These are phyloP conservation scores for Colletotrichum sp. DNA, from an alignment of 2,329 filamentous ascomycete species.

Conservation along the genomic window DNA sequence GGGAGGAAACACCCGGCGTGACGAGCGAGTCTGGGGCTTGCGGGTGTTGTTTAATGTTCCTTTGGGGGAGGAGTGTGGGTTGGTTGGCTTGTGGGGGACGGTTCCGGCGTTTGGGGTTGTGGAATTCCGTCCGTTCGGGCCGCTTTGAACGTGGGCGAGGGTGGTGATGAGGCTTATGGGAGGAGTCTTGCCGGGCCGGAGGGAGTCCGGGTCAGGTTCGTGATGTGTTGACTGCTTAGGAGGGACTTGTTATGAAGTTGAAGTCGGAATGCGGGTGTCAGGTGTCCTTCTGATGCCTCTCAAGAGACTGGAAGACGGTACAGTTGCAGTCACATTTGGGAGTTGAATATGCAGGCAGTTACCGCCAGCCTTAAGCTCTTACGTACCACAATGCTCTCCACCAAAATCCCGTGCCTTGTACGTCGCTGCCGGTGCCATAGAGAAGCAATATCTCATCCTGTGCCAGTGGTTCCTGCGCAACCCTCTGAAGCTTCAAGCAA, in stretches of 20 bases:
- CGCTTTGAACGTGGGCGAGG: neutral
- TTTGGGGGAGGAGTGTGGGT: neutral
- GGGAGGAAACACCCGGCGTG: neutral
- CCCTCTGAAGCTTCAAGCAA: neutral
- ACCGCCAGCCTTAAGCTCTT: neutral
- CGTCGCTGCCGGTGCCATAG: neutral
- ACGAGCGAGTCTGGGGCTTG: neutral
- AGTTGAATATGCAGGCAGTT: neutral
- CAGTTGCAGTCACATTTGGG: neutral
- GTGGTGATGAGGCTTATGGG: neutral
- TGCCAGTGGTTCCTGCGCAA: neutral
- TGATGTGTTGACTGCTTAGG: neutral
- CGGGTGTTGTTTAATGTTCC: neutral
- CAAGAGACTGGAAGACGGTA: fast-evolving
- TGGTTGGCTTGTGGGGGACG: neutral
- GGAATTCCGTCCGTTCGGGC: neutral
- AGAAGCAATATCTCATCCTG: neutral
- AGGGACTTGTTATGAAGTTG: neutral
- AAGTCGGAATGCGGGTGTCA: neutral
- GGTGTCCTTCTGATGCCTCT: neutral
- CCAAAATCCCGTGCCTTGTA: fast-evolving
- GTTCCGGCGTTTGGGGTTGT: neutral
- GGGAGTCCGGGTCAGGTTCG: neutral
- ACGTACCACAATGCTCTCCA: neutral
- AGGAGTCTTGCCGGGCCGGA: neutral